Evolutionary conservation across 805 yeast genomes (phyloP).

Genomic region (Blastobotrys chiropterorum): DNA sequence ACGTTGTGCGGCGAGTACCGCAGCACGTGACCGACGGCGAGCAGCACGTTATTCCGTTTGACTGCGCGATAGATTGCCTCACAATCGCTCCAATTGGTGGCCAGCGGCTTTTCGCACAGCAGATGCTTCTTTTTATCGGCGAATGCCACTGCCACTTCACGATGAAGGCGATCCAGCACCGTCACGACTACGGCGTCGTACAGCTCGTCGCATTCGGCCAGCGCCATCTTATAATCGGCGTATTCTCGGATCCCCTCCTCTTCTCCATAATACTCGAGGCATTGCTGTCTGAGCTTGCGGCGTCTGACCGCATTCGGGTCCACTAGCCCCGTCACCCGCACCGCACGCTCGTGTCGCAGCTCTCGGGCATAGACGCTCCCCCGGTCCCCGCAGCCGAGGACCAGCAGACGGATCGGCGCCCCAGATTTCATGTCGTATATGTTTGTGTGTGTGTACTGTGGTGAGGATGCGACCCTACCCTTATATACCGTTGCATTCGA

Average conservation of each 20-base stretch:
- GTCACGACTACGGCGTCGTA: slow-evolving; percentile 23
- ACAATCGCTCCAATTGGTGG: slow-evolving; percentile 22
- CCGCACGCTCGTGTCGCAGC: slow-evolving; percentile 13
- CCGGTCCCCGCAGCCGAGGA: slow-evolving; percentile 20
- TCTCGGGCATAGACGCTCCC: slow-evolving; percentile 18
- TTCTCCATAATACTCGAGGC: neutral
- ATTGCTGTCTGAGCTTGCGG: too few relatives aligned
- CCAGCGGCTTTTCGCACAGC: slow-evolving; percentile 25
- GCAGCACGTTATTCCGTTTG: slow-evolving; percentile 18
- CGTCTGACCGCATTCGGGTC: slow-evolving; percentile 17
- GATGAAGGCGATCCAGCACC: slow-evolving; percentile 23
- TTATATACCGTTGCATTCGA: too few relatives aligned
- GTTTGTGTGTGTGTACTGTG: too few relatives aligned
- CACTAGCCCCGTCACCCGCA: slow-evolving; percentile 17
- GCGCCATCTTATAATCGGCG: slow-evolving; percentile 12
- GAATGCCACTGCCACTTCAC: slow-evolving; percentile 24
- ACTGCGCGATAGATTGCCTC: slow-evolving; percentile 20
- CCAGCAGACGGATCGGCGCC: slow-evolving; percentile 5
- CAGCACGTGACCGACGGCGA: slow-evolving; percentile 26
- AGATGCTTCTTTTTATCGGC: slow-evolving; percentile 22
- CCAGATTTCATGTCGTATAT: neutral
- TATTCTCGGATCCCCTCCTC: neutral
- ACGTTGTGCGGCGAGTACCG: slow-evolving; percentile 25
- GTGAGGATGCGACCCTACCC: too few relatives aligned
- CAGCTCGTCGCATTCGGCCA: slow-evolving; percentile 18